Conservation (phyloP, 345 rosid genomes). For the Citrus sp. region DNA sequence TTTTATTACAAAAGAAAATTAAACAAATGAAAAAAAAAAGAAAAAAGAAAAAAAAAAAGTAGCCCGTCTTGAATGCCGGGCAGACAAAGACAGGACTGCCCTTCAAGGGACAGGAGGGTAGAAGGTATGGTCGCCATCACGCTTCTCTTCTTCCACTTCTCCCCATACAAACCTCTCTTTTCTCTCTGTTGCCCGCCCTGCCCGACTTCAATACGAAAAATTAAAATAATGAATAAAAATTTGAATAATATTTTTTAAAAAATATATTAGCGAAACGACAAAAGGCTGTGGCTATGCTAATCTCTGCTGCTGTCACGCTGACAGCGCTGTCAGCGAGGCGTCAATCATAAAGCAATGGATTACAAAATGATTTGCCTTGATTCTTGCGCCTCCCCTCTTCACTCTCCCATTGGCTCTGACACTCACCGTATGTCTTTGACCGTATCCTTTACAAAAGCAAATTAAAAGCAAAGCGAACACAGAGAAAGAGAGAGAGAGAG, state of each 20-base stretch:
- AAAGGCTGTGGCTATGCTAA: constrained; percentile 16
- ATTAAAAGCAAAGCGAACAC: too few relatives aligned
- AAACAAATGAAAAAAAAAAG: not conserved
- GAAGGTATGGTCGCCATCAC: constrained; percentile 45
- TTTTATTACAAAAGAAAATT: not conserved
- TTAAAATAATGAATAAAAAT: too few relatives aligned
- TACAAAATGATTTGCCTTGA: constrained; percentile 55
- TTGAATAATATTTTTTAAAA: not conserved
- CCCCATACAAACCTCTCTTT: not conserved
- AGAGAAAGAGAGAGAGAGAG: not conserved
- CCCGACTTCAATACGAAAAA: not conserved
- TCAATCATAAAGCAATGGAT: constrained; percentile 75
- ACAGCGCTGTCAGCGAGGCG: constrained; percentile 49
- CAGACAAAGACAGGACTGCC: constrained; percentile 45
- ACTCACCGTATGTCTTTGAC: constrained; percentile 37
- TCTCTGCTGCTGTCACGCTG: constrained; percentile 27
- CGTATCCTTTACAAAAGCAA: constrained; percentile 12
- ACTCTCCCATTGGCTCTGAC: constrained; percentile 14
- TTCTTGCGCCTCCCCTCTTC: constrained; percentile 3
- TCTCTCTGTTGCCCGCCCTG: constrained; percentile 2
- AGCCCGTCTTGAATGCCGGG: constrained; percentile 41
- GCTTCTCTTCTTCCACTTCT: not conserved
- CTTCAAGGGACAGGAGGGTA: constrained; percentile 16
- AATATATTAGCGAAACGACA: constrained; percentile 29
- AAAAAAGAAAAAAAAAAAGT: not conserved